Conservation (phyloP, 306 rosid genomes). For the cucumber (Cucumis sativus) region DNA sequence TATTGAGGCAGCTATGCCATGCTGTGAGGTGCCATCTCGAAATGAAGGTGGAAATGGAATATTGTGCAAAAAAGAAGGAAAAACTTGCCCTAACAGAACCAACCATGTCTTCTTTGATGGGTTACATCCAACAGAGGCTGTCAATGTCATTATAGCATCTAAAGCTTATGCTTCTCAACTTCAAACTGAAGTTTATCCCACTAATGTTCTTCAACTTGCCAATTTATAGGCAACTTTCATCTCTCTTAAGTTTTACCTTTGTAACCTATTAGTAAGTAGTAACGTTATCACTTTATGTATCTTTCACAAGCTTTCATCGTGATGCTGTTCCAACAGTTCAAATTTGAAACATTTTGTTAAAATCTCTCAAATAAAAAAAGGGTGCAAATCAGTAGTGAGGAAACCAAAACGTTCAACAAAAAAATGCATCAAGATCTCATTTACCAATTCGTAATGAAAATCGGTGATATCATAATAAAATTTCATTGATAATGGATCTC, state of each 20-base stretch:
- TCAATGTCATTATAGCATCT: constrained; percentile 22
- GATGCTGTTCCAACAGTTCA: not conserved
- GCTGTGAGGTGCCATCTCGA: constrained; percentile 27
- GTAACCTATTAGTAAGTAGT: not conserved
- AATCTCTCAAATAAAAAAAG: not conserved
- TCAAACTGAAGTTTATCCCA: constrained; percentile 36
- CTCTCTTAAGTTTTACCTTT: not conserved
- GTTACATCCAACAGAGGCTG: constrained; percentile 45
- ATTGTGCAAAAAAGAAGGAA: constrained; percentile 26
- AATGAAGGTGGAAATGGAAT: constrained; percentile 32
- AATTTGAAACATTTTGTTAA: not conserved
- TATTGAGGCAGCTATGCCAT: constrained; percentile 13
- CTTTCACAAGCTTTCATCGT: not conserved
- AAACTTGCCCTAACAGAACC: constrained; percentile 22
- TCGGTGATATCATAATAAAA: too few species aligned
- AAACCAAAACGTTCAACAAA: not conserved
- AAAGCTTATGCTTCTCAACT: constrained; percentile 27
- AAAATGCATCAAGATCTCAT: not conserved
- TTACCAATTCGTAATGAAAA: too few species aligned
- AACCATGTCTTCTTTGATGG: constrained; percentile 31
- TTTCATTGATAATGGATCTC: too few species aligned
- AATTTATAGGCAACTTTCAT: not conserved
- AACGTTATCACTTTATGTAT: not conserved
- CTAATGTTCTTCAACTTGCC: constrained; percentile 18
- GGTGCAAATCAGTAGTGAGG: not conserved